These are phyloP conservation scores for Iris pallida DNA, from an alignment of 116 monocot species.

Conservation along the genomic window DNA sequence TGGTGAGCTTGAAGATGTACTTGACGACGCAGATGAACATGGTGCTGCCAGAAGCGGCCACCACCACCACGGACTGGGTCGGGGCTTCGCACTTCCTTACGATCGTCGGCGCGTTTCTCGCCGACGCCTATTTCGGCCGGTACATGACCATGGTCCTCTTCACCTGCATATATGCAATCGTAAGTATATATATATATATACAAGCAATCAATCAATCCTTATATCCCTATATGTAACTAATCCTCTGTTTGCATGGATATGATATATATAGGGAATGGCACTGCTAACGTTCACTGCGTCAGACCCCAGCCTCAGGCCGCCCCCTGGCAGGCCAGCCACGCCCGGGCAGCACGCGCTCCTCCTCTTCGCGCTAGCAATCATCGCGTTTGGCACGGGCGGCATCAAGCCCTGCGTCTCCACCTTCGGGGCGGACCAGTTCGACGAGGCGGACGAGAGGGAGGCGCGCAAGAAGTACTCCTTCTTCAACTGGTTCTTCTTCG, in stretches of 20 bases:
- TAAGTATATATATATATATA: neutral
- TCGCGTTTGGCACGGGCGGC: conserved; percentile 25
- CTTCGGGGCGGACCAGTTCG: conserved; percentile 51
- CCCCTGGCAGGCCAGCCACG: conserved; percentile 5
- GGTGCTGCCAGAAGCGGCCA: conserved; percentile 15
- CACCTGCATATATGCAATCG: conserved; percentile 23
- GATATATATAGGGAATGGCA: conserved; percentile 22
- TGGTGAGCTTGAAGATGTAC: conserved; percentile 19
- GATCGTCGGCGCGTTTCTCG: conserved; percentile 23
- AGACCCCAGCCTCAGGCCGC: conserved; percentile 9
- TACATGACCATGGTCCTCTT: conserved; percentile 23
- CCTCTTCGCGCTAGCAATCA: conserved; percentile 8
- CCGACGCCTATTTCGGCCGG: conserved; percentile 25
- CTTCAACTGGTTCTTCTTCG: conserved; percentile 47
- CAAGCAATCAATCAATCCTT: too few species aligned
- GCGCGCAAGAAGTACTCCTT: conserved; percentile 27
- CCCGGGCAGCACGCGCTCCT: conserved; percentile 7
- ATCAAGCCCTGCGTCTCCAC: conserved; percentile 44
- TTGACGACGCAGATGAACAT: conserved; percentile 19
- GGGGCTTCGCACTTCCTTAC: conserved; percentile 24
- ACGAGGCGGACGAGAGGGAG: conserved; percentile 27
- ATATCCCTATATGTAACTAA: too few species aligned
- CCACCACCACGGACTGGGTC: conserved; percentile 16
- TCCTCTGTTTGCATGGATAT: too few species aligned
- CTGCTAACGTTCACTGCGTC: conserved; percentile 16